Evolutionary conservation across 148 eudicot species (phyloP).

Genomic region (Persicaria tinctoria): DNA sequence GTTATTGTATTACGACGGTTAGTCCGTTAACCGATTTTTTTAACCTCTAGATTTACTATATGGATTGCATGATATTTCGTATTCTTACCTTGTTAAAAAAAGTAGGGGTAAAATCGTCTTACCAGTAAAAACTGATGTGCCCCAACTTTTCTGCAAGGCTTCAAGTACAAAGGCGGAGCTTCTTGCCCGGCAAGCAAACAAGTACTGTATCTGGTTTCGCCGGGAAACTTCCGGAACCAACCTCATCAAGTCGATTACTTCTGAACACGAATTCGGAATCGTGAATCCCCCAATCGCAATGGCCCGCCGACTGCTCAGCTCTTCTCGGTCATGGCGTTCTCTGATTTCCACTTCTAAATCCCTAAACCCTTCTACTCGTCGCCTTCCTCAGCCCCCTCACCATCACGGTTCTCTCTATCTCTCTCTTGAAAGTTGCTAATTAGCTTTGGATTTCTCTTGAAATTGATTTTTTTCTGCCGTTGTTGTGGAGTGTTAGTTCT

Average conservation of each 20-base stretch:
- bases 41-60: too few relatives aligned
- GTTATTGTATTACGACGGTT: too few relatives aligned
- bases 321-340: slow-evolving; percentile 1
- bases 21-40: too few relatives aligned
- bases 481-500: background rate
- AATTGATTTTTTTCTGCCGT: background rate
- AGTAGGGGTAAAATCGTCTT: background rate
- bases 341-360: background rate
- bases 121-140: too few relatives aligned
- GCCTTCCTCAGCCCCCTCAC: background rate
- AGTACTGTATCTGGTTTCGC: background rate
- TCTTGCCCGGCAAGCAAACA: slow-evolving; percentile 2
- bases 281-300: background rate
- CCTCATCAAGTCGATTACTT: too few relatives aligned
- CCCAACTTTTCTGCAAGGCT: too few relatives aligned
- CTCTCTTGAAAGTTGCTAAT: background rate
- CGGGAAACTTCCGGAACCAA: slow-evolving; percentile 3
- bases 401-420: slow-evolving; percentile 14
- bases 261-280: background rate
- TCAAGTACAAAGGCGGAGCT: background rate
- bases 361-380: slow-evolving; percentile 5
- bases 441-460: background rate
- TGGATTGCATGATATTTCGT: too few relatives aligned
- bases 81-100: too few relatives aligned
- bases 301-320: slow-evolving; percentile 7